phyloP scores from a whole-genome alignment of 257 asterid genomes.

The Ballota nigra region DNA sequence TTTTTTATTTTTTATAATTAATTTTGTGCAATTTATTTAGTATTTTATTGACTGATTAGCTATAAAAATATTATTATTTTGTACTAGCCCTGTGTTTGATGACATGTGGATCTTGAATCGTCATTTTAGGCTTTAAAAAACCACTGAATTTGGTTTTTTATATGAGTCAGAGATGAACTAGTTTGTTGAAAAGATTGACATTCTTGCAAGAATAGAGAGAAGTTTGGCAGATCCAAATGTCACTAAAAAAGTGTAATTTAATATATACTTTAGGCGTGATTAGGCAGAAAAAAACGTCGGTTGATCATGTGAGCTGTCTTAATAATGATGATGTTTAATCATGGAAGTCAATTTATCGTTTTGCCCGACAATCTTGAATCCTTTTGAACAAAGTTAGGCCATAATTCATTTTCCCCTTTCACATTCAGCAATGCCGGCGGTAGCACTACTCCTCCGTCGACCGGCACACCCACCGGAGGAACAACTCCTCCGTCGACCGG shows the following conservation, averaged over 20 bases:
- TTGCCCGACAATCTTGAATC: conserved; percentile 5
- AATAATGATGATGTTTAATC: conserved; percentile 18
- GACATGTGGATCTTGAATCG: background rate
- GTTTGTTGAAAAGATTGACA: conserved; percentile 16
- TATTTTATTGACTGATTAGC: background rate
- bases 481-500: background rate
- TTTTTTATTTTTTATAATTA: background rate
- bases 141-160: background rate
- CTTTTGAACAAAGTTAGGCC: background rate
- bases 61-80: background rate
- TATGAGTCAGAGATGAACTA: background rate
- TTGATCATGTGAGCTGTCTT: conserved; percentile 43
- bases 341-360: conserved; percentile 14
- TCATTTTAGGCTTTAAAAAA: background rate
- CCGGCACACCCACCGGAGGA: conserved; percentile 7
- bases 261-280: background rate
- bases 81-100: background rate
- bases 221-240: conserved; percentile 31
- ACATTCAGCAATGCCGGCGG: conserved; percentile 31
- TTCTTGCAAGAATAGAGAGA: conserved; percentile 7
- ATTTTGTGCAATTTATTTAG: background rate
- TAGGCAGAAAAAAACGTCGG: conserved; percentile 5
- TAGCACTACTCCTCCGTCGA: background rate
- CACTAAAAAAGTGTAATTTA: background rate
- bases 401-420: too few relatives aligned